phyloP scores from a whole-genome alignment of 345 rosid genomes.

The Linum usitatissimum region DNA sequence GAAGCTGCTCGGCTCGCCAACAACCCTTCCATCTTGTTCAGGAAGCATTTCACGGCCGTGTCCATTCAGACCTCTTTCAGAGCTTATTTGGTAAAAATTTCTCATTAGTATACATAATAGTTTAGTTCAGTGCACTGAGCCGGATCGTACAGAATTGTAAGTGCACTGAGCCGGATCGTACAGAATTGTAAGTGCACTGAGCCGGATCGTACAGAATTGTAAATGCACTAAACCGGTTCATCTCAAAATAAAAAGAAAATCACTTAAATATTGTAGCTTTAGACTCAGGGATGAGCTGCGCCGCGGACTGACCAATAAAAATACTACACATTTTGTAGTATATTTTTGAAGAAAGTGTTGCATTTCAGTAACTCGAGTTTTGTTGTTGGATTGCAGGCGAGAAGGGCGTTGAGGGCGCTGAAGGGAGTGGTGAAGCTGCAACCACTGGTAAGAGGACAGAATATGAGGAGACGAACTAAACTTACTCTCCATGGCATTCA shows the following conservation, averaged over 20 bases:
- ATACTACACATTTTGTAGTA: no score
- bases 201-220: no score
- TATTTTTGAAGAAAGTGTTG: no score
- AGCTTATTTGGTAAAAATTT: slow-evolving; percentile 16
- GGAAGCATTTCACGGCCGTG: slow-evolving; percentile 14
- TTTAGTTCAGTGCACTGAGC: background rate
- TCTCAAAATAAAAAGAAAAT: no score
- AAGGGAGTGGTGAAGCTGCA: slow-evolving; percentile 39
- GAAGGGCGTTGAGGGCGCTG: slow-evolving; percentile 20
- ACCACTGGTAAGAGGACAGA: slow-evolving; percentile 37
- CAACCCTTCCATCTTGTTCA: slow-evolving; percentile 8
- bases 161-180: no score
- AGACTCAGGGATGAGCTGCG: background rate
- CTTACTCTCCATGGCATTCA: slow-evolving; percentile 17
- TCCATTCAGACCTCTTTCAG: slow-evolving; percentile 16
- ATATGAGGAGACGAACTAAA: slow-evolving; percentile 33
- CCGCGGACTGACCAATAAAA: background rate
- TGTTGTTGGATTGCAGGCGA: slow-evolving; percentile 9
- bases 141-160: no score
- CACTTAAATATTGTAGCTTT: background rate
- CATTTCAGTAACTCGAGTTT: background rate
- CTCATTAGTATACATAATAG: background rate
- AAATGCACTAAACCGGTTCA: no score
- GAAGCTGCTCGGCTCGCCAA: slow-evolving; percentile 10
- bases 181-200: no score